A percentile compares a stretch with the other conserved stretches of the same genome.
These are phyloP conservation scores for Xylariaceae sp. DNA, from an alignment of 2,329 filamentous ascomycete genomes.

Conservation along the genomic window DNA sequence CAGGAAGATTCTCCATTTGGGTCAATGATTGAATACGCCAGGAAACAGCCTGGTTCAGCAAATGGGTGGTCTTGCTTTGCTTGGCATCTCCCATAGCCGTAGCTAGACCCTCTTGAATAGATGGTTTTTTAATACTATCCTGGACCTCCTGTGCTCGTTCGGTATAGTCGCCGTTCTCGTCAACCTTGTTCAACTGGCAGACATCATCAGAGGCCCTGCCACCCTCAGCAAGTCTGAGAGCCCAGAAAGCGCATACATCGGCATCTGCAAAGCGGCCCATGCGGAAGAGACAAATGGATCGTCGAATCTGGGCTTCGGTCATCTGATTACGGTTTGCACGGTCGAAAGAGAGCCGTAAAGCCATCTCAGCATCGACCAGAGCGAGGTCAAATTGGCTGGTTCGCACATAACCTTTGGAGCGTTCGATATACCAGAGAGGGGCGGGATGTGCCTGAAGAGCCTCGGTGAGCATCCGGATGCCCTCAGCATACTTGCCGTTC, in stretches of 20 bases:
- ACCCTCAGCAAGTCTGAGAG: constrained; percentile 39
- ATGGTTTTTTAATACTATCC: constrained; percentile 18
- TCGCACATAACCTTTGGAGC: constrained; percentile 72
- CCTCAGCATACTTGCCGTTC: constrained; percentile 58
- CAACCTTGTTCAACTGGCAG: constrained; percentile 35
- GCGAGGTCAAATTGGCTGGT: constrained; percentile 56
- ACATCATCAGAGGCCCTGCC: constrained; percentile 36
- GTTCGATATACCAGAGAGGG: constrained; percentile 74
- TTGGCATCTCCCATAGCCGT: constrained; percentile 17
- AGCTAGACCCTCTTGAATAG: constrained; percentile 20
- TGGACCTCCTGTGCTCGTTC: constrained; percentile 35
- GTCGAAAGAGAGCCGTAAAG: constrained; percentile 55
- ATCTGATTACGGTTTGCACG: constrained; percentile 73
- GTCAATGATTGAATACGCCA: constrained; percentile 46
- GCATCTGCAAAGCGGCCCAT: constrained; percentile 70
- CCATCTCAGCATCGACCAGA: constrained; percentile 64
- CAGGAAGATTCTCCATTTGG: constrained; percentile 40
- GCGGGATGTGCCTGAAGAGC: constrained; percentile 63
- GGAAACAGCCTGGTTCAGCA: constrained; percentile 39
- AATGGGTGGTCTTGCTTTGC: constrained; percentile 24
- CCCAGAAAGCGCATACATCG: constrained; percentile 61
- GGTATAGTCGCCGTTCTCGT: constrained; percentile 45
- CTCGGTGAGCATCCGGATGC: constrained; percentile 61
- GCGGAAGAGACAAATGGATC: constrained; percentile 67
- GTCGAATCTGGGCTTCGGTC: constrained; percentile 73